Conservation (phyloP, 164 flowering plant species). For the Dillenia suffruticosa region DNA sequence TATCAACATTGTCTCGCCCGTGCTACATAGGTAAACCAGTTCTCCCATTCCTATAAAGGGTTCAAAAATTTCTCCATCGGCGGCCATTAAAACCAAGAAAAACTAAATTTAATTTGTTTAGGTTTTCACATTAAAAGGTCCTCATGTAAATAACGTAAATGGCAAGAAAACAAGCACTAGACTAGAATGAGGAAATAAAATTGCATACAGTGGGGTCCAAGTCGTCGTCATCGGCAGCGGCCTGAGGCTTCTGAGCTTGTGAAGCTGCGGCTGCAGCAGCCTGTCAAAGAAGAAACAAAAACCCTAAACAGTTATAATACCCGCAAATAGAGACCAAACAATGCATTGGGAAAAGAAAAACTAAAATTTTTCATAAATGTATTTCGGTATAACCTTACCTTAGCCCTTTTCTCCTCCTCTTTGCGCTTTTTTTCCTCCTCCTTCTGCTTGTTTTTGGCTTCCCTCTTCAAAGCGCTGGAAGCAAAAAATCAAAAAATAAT, state of each 20-base stretch:
- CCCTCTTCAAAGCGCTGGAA: constrained; percentile 53
- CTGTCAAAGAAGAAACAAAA: constrained; percentile 24
- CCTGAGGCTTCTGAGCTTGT: constrained; percentile 42
- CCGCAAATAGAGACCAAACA: not conserved
- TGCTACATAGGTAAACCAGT: too few relatives aligned
- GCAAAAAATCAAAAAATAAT: not conserved
- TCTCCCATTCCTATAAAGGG: too few relatives aligned
- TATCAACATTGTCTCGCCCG: too few relatives aligned
- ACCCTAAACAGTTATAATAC: not conserved
- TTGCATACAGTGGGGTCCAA: constrained; percentile 83
- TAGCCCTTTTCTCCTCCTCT: constrained; percentile 42
- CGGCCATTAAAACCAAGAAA: too few relatives aligned
- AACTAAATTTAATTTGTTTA: too few relatives aligned
- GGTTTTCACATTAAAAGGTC: too few relatives aligned
- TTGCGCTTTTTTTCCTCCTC: constrained; percentile 58
- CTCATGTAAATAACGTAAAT: too few relatives aligned
- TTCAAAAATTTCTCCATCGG: too few relatives aligned
- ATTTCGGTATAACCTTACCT: constrained; percentile 10
- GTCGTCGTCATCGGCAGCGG: constrained; percentile 73
- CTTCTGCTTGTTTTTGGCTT: constrained; percentile 47
- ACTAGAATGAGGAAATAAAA: not conserved
- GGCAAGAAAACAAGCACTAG: too few relatives aligned
- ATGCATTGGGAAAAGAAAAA: not conserved
- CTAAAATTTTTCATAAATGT: not conserved
- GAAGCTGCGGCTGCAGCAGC: constrained; percentile 40